Percentiles rank a stretch among this genome's conserved stretches.
These are phyloP conservation scores for Pleurotus ostreatus DNA, from an alignment of 768 basidiomycete genomes.

Conservation along the genomic window DNA sequence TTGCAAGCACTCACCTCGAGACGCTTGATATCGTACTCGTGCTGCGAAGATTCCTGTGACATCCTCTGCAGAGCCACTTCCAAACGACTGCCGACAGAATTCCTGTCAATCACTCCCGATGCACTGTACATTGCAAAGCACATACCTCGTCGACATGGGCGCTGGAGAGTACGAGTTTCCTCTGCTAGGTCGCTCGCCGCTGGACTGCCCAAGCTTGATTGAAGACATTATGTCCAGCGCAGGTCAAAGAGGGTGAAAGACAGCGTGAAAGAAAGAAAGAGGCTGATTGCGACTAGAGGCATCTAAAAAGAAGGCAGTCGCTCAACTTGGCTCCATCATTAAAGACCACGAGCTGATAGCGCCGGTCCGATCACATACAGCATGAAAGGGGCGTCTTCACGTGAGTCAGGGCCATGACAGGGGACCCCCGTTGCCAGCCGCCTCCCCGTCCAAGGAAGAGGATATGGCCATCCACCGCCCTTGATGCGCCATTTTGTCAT, in stretches of 20 bases:
- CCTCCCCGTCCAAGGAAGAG: too few relatives aligned
- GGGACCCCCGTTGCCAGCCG: not conserved
- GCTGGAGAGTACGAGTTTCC: conserved; percentile 31
- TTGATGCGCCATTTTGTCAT: not conserved
- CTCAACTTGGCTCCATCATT: not conserved
- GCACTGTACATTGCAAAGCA: not conserved
- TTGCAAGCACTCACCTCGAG: conserved; percentile 41
- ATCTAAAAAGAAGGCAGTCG: conserved; percentile 15
- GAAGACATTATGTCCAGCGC: conserved; percentile 1
- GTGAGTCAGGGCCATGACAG: not conserved
- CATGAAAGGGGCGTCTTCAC: not conserved
- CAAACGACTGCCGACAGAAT: conserved; percentile 31
- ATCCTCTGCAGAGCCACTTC: conserved; percentile 42
- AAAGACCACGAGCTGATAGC: conserved; percentile 40
- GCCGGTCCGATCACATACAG: conserved; percentile 26
- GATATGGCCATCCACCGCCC: not conserved
- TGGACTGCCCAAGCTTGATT: not conserved
- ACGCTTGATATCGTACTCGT: conserved; percentile 58
- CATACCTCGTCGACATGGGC: conserved; percentile 22
- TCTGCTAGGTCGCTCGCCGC: conserved; percentile 17
- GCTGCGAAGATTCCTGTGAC: conserved; percentile 42
- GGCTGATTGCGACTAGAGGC: conserved; percentile 13
- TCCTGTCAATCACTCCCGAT: not conserved
- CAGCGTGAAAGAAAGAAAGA: conserved; percentile 18
- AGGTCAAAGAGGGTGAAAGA: conserved; percentile 16